Evolutionary conservation across 1,139 yeast species (phyloP), one percentile per base, ranked within the genome.

Genomic region (Blastobotrys capitulatus): DNA sequence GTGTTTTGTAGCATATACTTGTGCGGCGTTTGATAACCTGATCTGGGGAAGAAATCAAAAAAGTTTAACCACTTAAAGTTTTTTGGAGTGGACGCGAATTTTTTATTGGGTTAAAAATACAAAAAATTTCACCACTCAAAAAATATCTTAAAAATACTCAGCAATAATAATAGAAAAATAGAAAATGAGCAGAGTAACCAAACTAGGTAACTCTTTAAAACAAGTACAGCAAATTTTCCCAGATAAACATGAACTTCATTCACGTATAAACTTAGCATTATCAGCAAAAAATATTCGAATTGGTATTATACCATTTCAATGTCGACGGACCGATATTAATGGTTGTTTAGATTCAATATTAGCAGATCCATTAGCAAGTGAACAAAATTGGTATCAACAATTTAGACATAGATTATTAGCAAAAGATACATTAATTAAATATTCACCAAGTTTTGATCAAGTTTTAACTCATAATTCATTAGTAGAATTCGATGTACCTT

Each of bases 351-450:
- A 68, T 39, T 60, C 65, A 13, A 52, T 66, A 15, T 54, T 68
- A 29, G 64, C 66, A 1, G 72, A 68, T 40, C 72, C 72, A n/a
- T 54, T 68, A 20, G 61, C 66, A 2, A 57, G 65, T 27, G 65
- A 65, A 41, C 63, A 64, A 37, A 37, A 37, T 9, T 68, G 72
- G 72, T 59, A 56, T 47, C 53, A 54, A 26, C 58, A 61, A 6
- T 53, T 68, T 38, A 52, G 52, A 32, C 54, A 58, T 35, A 52
- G 72, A 19, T 57, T 64, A 16, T 55, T 66, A 31, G 56, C 69
- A 6, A 68, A 68, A 52, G 70, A 68, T 50, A 54, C 61, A 4
- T 47, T 67, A n/a, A 57, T 68, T 19, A 53, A 54, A 35, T 67
- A 64, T 52, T 52, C 64, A 6, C 59, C 62, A 12, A 44, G 52